Base-by-base conservation (phyloP, 768 basidiomycete species). In the Myochromella boudieri region DNA sequence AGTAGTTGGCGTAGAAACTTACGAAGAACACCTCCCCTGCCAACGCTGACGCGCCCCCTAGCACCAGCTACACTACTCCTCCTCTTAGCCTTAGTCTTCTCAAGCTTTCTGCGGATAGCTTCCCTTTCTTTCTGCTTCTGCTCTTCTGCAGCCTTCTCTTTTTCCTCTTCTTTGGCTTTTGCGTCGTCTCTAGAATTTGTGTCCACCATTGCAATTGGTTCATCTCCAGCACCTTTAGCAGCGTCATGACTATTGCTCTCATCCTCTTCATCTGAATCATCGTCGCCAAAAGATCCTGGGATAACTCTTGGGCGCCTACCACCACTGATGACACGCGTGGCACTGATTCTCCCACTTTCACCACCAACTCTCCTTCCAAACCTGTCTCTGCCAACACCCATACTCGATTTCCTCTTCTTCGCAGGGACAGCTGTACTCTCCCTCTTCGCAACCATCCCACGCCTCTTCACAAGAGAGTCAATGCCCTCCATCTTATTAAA, bases 401-500 rank as follows among this genome's bases (percentile, higher is more conserved):
- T 71, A 52, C 76, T 82, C 36, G 85, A 82, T 58, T 76, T 79
- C 48, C 77, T 67, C 57, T 76, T 78, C 63, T 68, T 73, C 22
- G 66, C 67, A 17, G 63, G 50, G 11, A 63, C 56, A 14, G 58
- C 42, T 22, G 54, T 57, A 22, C 59, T 62, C 14, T 49, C 54
- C 15, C 44, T 38, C 10, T 26, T 49, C 33, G 40, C 42, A 48
- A 49, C 53, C 40, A 53, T 54, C 36, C 60, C 63, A 38, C 62
- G 63, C 41, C 66, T 64, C 56, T 59, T 68, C 27, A 70, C 58
- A 28, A 72, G 44, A 37, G 63, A 65, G 56, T 71, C 76, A 57
- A 91, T 90, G 6, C 85, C 82, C 54, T 87, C 85, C 89, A 91
- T 91, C 72, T 80, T 84, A 44, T 67, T 66, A 60, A 91, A 91